Conservation (phyloP, 2,329 filamentous ascomycete genomes). For the Hypoxylon sp. region DNA sequence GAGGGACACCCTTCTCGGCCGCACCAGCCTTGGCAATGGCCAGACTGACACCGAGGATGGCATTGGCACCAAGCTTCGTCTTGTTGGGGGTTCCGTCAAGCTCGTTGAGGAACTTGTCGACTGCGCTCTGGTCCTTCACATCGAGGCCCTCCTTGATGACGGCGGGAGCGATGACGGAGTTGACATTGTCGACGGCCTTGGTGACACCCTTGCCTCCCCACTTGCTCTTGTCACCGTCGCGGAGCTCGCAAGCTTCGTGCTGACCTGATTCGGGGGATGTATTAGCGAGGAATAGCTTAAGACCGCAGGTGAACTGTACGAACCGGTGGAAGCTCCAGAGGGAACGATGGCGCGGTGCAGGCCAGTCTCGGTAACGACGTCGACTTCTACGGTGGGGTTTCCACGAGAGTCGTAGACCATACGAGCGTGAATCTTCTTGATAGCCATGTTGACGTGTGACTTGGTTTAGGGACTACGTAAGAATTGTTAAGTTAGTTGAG, state of each 20-base stretch:
- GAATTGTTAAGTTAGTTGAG: constrained; percentile 28
- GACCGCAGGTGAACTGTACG: constrained; percentile 53
- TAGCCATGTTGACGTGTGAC: constrained; percentile 76
- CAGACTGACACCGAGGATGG: constrained; percentile 86
- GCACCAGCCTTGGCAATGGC: constrained; percentile 90
- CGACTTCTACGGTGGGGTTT: constrained; percentile 99
- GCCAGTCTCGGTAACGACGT: constrained; percentile 94
- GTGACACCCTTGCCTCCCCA: constrained; percentile 89
- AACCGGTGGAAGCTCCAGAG: constrained; percentile 94
- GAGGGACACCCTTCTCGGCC: constrained; percentile 87
- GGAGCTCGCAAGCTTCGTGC: constrained; percentile 91
- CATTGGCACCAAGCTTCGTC: constrained; percentile 88
- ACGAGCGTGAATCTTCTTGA: constrained; percentile 90
- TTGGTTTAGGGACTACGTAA: constrained; percentile 23
- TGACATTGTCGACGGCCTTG: constrained; percentile 89
- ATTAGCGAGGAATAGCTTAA: constrained; percentile 28
- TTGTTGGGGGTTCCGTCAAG: constrained; percentile 90
- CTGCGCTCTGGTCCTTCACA: constrained; percentile 85
- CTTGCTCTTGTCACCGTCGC: constrained; percentile 87
- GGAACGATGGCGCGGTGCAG: constrained; percentile 98
- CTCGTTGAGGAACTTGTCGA: constrained; percentile 86
- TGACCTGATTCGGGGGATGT: constrained; percentile 68
- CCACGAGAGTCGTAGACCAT: constrained; percentile 98
- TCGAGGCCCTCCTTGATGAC: constrained; percentile 86
- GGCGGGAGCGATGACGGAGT: constrained; percentile 81